Evolutionary conservation across 225 moss, liverwort and hornwort species (phyloP), one percentile per base, ranked within the genome.

Genomic region (Pseudoscleropodium purum): DNA sequence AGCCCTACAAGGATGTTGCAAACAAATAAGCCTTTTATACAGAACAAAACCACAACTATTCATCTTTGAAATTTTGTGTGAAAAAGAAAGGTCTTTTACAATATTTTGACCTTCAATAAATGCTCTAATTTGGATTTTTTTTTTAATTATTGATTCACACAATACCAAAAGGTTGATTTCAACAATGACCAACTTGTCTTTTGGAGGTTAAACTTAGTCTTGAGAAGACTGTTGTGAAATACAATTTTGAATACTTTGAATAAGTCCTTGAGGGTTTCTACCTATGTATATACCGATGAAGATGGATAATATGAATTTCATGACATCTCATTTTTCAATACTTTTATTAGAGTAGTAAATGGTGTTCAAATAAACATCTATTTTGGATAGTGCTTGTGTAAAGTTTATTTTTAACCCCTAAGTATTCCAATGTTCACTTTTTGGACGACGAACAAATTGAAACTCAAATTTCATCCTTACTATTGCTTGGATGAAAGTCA

Each of bases 151-250:
- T 63, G 15, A 30, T 63, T 30, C 63, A 15, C 30, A 15, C 3
- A 1, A 15, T 63, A 30, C 1, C 0, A 4, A 63, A 64, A 64
- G 16, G 15, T 2, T 64, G 31, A 15, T 64, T 64, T 64, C 4
- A 1, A 16, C 0, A 4, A 0, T 64, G 2, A 64, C 31, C 31
- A 64, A 31, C 31, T 0, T 4, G 1, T 64, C 4, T 31, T 31
- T 64, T 1, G 3, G 0, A 0, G 2, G 2, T 7, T 18, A 68
- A 27, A 27, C 2, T 5, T 72, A 9, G 3, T 43, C 3, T 41
- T 15, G 3, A 41, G 0, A 41, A 3, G 41, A 26, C 2, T 0
- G 0, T 15, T 9, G 5, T 72, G 5, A 72, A 41, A 7, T 3
- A 72, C 41, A 15, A 26, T 26, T 26, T 41, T 26, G 9, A 39